Percentiles rank a stretch among this genome's conserved stretches.
These are phyloP conservation scores for Eimeria falciformis DNA, from an alignment of 169 alveolate genomes.

Conservation along the genomic window DNA sequence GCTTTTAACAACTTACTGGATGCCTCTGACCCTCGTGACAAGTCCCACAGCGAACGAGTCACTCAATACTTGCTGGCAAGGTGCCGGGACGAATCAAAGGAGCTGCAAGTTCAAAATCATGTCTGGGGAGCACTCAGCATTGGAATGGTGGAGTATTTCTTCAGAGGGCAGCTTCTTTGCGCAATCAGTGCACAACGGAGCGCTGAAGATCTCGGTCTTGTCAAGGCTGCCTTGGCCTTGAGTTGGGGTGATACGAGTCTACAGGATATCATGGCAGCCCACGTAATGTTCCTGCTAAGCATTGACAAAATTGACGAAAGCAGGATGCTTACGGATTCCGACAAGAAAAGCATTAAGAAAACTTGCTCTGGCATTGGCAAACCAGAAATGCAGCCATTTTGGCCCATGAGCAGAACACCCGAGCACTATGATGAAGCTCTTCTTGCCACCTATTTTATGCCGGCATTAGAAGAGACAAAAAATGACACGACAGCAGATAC, in stretches of 20 bases:
- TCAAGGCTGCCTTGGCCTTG: conserved; percentile 36
- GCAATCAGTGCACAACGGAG: conserved; percentile 21
- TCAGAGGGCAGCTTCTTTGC: conserved; percentile 27
- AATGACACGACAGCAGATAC: too few species aligned
- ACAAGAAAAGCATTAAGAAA: conserved; percentile 33
- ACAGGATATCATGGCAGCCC: conserved; percentile 8
- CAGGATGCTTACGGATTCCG: conserved; percentile 44
- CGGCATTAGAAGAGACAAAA: neutral
- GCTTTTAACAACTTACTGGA: conserved; percentile 50
- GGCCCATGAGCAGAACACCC: neutral
- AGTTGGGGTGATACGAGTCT: conserved; percentile 1
- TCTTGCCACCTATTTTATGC: conserved; percentile 11
- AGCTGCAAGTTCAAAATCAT: neutral
- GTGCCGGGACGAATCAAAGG: conserved; percentile 38
- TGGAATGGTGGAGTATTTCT: neutral
- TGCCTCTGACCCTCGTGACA: conserved; percentile 2
- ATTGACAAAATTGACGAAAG: neutral
- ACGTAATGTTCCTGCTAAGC: neutral
- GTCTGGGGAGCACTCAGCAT: conserved; percentile 64
- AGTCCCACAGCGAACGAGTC: neutral
- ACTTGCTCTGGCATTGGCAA: conserved; percentile 1
- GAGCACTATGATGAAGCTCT: neutral
- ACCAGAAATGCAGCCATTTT: conserved; percentile 30
- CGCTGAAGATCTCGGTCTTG: conserved; percentile 23
- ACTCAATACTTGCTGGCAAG: conserved; percentile 22